Evolutionary conservation across 108 stramenopile species (phyloP).

Genomic region (Nitzschia sp.): DNA sequence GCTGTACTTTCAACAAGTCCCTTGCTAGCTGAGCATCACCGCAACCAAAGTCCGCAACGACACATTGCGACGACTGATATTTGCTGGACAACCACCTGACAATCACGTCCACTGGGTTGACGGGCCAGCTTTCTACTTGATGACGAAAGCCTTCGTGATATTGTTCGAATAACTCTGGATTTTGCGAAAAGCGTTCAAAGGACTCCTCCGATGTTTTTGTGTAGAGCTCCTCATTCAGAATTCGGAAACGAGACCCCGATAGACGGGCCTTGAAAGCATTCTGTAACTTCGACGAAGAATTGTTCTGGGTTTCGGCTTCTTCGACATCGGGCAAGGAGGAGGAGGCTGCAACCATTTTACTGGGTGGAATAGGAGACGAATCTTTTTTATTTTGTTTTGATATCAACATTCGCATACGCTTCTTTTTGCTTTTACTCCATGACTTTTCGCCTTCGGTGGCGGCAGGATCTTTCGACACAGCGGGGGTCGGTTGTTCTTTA

Average conservation of each 20-base stretch:
- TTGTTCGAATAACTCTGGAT: constrained; percentile 94
- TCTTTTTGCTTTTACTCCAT: constrained; percentile 70
- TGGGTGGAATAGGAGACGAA: not conserved
- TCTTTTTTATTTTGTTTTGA: constrained; percentile 35
- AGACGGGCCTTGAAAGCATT: constrained; percentile 73
- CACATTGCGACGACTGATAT: constrained; percentile 6
- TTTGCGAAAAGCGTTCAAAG: constrained; percentile 70
- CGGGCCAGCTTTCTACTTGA: constrained; percentile 95
- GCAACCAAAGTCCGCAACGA: constrained; percentile 98
- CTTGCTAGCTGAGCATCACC: constrained; percentile 95
- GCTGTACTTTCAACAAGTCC: constrained; percentile 47
- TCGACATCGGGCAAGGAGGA: not conserved
- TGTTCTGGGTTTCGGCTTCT: constrained; percentile 28
- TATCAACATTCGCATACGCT: constrained; percentile 42
- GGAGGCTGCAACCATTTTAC: not conserved
- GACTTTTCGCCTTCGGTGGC: not conserved
- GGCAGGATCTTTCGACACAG: not conserved
- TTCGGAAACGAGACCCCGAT: constrained; percentile 94
- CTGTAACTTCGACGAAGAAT: constrained; percentile 7
- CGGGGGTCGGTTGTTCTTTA: too few relatives aligned
- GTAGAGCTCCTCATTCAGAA: constrained; percentile 97
- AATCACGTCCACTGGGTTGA: constrained; percentile 96
- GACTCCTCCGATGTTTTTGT: constrained; percentile 79
- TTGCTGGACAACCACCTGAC: constrained; percentile 57
- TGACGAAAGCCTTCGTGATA: constrained; percentile 97